Evolutionary conservation across 1,284 basidiomycete genomes (phyloP), one percentile per base, ranked within the genome.

Genomic region (Pyrrhoderma noxium): DNA sequence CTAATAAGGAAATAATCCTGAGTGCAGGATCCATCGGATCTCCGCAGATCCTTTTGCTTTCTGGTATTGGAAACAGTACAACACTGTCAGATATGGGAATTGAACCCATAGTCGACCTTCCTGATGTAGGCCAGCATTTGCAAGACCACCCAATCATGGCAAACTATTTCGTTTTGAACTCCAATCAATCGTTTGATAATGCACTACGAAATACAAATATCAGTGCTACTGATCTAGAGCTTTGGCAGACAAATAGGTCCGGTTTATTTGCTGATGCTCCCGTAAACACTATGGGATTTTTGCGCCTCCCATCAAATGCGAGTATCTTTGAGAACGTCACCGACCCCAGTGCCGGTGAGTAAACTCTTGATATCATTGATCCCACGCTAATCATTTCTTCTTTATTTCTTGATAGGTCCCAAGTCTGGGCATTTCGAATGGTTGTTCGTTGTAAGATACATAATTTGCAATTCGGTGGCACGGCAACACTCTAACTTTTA

Each of bases 41-140:
- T 5, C 62, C 61, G 4, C 62, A 65, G 16, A 23, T 64, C 2
- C 57, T 65, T 11, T 57, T 63, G 47, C 52, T 62, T 3, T 62
- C 61, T n/a, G 63, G 62, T 52, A 57, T 64, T 19, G 61, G 62
- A 13, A 52, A 60, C 45, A 51, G 51, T 34, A 52, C 50, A 1
- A 38, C 58, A 3, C 55, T 64, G 2, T 31, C 49, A 8, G 37
- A 41, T 8, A 27, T 52, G 2, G 61, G 56, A 23, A 57, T 63
- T 22, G 37, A 49, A 2, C 41, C 54, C 5, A 49, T 62, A 9
- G 42, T 62, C 21, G 59, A 64, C 31, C 56, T 64, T 2, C 60
- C 62, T 8, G 61, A 60, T 47, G 67, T 67, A n/a, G 68, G 69
- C 25, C 64, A 67, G 58, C 66, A 71, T 56, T 48, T 70, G 35